Conservation (phyloP, 352 stramenopile species). For the Globisporangium megalacanthum region DNA sequence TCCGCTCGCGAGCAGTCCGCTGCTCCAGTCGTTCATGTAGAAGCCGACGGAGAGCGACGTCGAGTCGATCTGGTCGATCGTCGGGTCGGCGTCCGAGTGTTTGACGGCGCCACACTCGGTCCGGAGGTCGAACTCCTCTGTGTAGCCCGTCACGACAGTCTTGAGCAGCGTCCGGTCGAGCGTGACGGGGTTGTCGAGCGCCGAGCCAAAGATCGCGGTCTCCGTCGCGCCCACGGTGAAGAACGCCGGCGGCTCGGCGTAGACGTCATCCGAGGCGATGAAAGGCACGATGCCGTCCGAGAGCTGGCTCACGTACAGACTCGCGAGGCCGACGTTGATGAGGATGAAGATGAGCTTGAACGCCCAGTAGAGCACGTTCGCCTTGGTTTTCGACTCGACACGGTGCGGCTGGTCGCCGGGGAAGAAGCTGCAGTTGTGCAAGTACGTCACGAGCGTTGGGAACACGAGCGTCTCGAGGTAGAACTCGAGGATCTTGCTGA, state of each 20-base stretch:
- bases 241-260: background rate
- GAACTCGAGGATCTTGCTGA: constrained; percentile 16
- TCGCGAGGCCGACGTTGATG: constrained; percentile 19
- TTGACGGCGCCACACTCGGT: constrained; percentile 8
- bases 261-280: constrained; percentile 8
- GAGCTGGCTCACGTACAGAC: constrained; percentile 17
- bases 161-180: constrained; percentile 15
- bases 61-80: constrained; percentile 11
- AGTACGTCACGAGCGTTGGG: constrained; percentile 17
- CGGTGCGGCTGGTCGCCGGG: constrained; percentile 20
- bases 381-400: constrained; percentile 15
- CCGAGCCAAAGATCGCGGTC: background rate
- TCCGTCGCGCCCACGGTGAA: background rate
- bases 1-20: constrained; percentile 5
- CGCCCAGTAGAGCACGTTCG: constrained; percentile 14
- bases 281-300: constrained; percentile 9
- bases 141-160: constrained; percentile 16
- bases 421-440: constrained; percentile 21
- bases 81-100: constrained; percentile 1
- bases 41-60: constrained; percentile 15
- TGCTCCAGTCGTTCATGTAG: constrained; percentile 19
- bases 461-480: constrained; percentile 21
- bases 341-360: constrained; percentile 18
- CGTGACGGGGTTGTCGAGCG: background rate
- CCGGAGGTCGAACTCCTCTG: constrained; percentile 11